Evolutionary conservation across 306 rosid species (phyloP).

Genomic region (Adenanthera pavonina): DNA sequence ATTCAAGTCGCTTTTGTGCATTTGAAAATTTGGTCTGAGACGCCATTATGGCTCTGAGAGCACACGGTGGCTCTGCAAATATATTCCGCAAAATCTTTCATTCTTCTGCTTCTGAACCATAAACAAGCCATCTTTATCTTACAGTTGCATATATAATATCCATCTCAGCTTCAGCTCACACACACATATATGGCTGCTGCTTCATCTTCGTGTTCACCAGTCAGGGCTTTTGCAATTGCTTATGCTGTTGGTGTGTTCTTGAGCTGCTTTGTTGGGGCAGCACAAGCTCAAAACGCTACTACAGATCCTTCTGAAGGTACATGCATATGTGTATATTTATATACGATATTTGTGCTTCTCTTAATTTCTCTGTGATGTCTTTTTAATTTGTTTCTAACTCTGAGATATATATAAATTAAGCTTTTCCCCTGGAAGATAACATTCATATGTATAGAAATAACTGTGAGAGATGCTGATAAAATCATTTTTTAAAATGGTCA

Average conservation of each 20-base stretch:
- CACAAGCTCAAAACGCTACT: slow-evolving; percentile 56
- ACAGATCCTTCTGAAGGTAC: slow-evolving; percentile 75
- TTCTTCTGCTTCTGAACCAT: background rate
- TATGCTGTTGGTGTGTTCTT: slow-evolving; percentile 37
- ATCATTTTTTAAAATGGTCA: too few relatives aligned
- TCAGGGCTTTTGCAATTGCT: slow-evolving; percentile 19
- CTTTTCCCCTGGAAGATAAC: too few relatives aligned
- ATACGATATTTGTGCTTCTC: background rate
- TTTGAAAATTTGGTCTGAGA: background rate
- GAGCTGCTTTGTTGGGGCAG: slow-evolving; percentile 26
- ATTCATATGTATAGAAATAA: too few relatives aligned
- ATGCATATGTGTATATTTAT: background rate
- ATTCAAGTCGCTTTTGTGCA: background rate
- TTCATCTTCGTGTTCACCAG: background rate
- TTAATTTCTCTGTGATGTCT: background rate
- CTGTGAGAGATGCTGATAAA: too few relatives aligned
- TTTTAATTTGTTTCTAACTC: background rate
- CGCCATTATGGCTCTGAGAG: background rate
- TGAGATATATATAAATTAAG: too few relatives aligned
- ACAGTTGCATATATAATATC: too few relatives aligned
- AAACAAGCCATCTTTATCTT: too few relatives aligned
- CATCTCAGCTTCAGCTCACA: background rate
- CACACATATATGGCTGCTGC: background rate
- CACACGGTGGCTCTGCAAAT: too few relatives aligned
- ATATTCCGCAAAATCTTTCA: too few relatives aligned